A percentile compares a stretch with the other conserved stretches of the same genome.
Conservation (phyloP, 108 stramenopile species). For the Poteriospumella lacustris region DNA sequence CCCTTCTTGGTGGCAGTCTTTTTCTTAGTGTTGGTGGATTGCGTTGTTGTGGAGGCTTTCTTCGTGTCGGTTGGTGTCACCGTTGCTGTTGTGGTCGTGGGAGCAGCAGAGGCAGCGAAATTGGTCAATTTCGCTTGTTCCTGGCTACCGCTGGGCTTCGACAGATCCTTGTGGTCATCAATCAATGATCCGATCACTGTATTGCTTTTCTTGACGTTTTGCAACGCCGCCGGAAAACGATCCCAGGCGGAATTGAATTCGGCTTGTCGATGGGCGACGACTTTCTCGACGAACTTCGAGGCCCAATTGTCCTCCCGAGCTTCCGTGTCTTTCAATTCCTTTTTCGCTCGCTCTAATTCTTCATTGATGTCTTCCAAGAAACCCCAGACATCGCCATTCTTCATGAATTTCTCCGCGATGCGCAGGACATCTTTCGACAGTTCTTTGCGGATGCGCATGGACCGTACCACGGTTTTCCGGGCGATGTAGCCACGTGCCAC, state of each 20-base stretch:
- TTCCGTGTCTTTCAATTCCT: not conserved
- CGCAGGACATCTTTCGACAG: constrained; percentile 6
- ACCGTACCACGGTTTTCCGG: constrained; percentile 10
- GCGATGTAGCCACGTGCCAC: constrained; percentile 20
- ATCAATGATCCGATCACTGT: no score
- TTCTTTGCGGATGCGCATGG: constrained; percentile 2
- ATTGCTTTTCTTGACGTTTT: not conserved
- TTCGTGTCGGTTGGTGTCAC: no score
- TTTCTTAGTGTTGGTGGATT: not conserved
- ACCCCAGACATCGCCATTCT: constrained; percentile 22
- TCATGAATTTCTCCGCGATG: constrained; percentile 8
- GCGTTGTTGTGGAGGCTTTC: not conserved
- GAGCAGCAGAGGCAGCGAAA: not conserved
- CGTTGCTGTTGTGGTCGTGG: no score
- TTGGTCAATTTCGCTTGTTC: not conserved
- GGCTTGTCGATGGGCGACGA: not conserved
- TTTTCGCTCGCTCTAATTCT: not conserved
- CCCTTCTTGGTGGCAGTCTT: not conserved
- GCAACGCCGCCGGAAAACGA: not conserved
- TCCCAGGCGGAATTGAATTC: constrained; percentile 6
- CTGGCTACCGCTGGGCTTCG: no score
- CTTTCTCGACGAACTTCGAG: not conserved
- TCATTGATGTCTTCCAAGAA: constrained; percentile 18
- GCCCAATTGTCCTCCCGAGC: constrained; percentile 22
- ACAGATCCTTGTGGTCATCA: no score